phyloP scores from a whole-genome alignment of 345 rosid genomes.

The Dipteronia dyeriana region DNA sequence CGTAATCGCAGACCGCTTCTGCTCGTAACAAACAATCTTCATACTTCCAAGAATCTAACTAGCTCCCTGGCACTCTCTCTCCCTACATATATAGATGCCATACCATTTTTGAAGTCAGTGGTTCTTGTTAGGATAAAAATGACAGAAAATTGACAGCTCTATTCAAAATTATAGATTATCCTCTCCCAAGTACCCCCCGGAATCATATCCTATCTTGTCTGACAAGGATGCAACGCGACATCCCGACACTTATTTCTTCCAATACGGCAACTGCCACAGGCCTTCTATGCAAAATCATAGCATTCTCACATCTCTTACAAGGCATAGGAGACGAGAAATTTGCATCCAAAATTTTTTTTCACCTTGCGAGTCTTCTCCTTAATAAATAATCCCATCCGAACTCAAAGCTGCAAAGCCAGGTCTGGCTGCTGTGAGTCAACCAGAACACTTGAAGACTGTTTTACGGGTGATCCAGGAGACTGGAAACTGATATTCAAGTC shows the following conservation, averaged over 20 bases:
- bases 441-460: conserved; percentile 68
- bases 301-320: conserved; percentile 13
- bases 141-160: conserved; percentile 8
- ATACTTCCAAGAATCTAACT: conserved; percentile 6
- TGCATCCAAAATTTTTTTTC: not conserved
- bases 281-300: not conserved
- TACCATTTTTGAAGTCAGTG: conserved; percentile 24
- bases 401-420: conserved; percentile 83
- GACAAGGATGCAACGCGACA: not conserved
- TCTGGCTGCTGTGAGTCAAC: conserved; percentile 95
- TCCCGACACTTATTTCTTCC: conserved; percentile 8
- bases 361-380: conserved; percentile 6
- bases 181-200: not conserved
- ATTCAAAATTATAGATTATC: conserved; percentile 9
- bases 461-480: conserved; percentile 83
- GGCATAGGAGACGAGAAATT: not conserved
- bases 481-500: conserved; percentile 87
- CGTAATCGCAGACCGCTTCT: not conserved
- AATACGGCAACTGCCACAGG: not conserved
- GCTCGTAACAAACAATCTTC: conserved; percentile 1
- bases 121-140: conserved; percentile 14
- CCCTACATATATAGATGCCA: not conserved
- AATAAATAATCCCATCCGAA: conserved; percentile 7
- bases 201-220: conserved; percentile 10
- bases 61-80: not conserved